A percentile compares a stretch with the other conserved stretches of the same genome.
These are phyloP conservation scores for Beauveria pseudobassiana DNA, from an alignment of 2,329 filamentous ascomycete species.

Conservation along the genomic window DNA sequence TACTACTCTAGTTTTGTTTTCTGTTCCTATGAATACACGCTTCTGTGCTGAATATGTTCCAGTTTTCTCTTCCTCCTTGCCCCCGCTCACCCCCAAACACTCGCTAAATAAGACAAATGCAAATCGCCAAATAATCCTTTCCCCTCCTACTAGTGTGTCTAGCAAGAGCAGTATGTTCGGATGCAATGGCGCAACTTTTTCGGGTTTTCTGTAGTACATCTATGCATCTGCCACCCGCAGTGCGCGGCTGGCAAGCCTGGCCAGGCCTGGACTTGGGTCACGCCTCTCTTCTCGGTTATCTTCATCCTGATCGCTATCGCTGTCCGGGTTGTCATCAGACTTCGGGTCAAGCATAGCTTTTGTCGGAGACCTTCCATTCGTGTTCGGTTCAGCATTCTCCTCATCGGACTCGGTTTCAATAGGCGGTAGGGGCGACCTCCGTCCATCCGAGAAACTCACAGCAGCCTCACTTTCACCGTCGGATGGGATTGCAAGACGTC, in stretches of 20 bases:
- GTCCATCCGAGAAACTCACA: conserved; percentile 52
- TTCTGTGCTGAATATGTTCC: conserved; percentile 4
- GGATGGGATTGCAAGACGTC: conserved; percentile 39
- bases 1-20: conserved; percentile 5
- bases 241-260: not conserved
- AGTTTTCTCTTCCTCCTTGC: not conserved
- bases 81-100: not conserved
- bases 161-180: not conserved
- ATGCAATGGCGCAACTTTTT: not conserved
- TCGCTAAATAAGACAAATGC: conserved; percentile 9
- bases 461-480: conserved; percentile 55
- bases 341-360: not conserved
- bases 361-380: not conserved
- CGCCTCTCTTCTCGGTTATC: not conserved
- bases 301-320: not conserved
- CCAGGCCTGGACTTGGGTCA: not conserved
- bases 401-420: conserved; percentile 36
- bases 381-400: conserved; percentile 11
- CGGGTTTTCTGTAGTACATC: not conserved
- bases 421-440: conserved; percentile 46
- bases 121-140: conserved; percentile 5
- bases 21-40: conserved; percentile 5
- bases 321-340: not conserved
- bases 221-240: not conserved
- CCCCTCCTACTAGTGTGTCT: not conserved